Conservation (phyloP, 2,329 filamentous ascomycete species). For the Aureobasidium namibiae region DNA sequence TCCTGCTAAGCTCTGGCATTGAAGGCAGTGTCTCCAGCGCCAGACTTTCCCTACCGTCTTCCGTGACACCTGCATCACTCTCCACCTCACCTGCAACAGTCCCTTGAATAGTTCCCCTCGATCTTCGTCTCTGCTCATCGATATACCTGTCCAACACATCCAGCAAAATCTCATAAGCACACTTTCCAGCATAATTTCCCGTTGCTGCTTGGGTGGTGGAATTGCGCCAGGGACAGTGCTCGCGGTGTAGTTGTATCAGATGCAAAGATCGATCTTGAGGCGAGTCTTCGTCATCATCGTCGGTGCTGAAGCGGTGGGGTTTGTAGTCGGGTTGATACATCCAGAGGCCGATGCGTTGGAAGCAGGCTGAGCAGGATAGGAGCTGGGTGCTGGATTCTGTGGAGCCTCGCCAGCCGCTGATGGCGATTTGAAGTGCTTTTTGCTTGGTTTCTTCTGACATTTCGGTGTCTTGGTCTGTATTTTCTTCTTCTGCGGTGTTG, state of each 20-base stretch:
- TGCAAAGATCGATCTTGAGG: conserved; percentile 21
- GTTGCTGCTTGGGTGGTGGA: conserved; percentile 24
- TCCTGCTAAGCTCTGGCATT: conserved; percentile 15
- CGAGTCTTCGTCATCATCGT: conserved; percentile 35
- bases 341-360: conserved; percentile 85
- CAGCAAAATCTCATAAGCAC: conserved; percentile 26
- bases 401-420: conserved; percentile 44
- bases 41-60: conserved; percentile 13
- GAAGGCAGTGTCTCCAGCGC: not conserved
- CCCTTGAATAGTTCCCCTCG: conserved; percentile 9
- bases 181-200: conserved; percentile 24
- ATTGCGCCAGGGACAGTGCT: conserved; percentile 32
- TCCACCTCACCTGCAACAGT: not conserved
- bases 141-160: conserved; percentile 24
- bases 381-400: conserved; percentile 60
- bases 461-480: not conserved
- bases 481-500: conserved; percentile 10
- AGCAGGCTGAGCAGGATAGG: conserved; percentile 75
- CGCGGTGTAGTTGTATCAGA: conserved; percentile 28
- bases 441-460: not conserved
- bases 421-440: conserved; percentile 28
- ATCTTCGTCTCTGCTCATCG: conserved; percentile 25
- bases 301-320: not conserved
- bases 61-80: conserved; percentile 7
- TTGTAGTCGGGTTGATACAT: conserved; percentile 63